These are phyloP conservation scores for Prunus mira DNA, from an alignment of 306 rosid genomes.

Conservation along the genomic window DNA sequence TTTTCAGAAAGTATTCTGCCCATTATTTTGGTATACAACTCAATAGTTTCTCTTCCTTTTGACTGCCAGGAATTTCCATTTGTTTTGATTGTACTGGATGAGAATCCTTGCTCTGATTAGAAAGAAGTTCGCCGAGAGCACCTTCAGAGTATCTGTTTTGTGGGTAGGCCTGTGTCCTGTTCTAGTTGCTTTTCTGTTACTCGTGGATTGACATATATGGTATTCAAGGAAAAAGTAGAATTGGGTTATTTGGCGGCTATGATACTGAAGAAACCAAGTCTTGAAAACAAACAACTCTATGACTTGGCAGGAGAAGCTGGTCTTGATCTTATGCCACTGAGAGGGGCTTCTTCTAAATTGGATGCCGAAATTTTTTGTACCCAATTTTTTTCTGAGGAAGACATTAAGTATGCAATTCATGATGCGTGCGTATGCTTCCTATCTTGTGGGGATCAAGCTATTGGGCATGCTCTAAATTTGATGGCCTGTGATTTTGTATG, in stretches of 20 bases:
- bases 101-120: too few species aligned
- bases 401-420: background rate
- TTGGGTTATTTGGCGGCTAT: slow-evolving; percentile 9
- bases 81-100: too few species aligned
- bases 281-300: background rate
- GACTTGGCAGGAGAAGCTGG: slow-evolving; percentile 12
- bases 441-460: background rate
- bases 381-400: background rate
- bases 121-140: too few species aligned
- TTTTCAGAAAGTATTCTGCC: too few species aligned
- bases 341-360: background rate
- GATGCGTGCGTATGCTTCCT: background rate
- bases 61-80: too few species aligned
- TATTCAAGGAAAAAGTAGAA: background rate
- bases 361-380: background rate
- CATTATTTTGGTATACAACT: too few species aligned
- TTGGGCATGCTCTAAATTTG: background rate
- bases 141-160: background rate
- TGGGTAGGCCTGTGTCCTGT: background rate
- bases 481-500: too few species aligned
- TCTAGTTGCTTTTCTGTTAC: too few species aligned
- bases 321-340: background rate
- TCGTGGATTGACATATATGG: background rate
- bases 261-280: background rate
- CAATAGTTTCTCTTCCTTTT: too few species aligned